These are phyloP conservation scores for Colletotrichum melonis DNA, from an alignment of 2,329 filamentous ascomycete species.

Conservation along the genomic window DNA sequence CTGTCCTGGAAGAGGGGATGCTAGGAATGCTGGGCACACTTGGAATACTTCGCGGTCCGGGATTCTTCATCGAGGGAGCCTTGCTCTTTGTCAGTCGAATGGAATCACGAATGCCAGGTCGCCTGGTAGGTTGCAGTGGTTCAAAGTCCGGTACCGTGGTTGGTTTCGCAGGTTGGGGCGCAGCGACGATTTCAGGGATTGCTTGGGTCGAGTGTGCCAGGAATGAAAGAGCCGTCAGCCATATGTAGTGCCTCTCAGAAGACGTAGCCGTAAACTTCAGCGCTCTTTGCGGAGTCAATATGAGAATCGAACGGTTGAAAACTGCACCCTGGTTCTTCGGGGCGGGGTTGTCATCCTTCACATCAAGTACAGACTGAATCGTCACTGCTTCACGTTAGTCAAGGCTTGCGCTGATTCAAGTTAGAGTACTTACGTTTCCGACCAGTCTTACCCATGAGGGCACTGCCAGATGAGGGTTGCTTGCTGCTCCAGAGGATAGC, in stretches of 20 bases:
- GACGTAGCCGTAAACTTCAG: slow-evolving; percentile 92
- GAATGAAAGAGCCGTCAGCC: slow-evolving; percentile 95
- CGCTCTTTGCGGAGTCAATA: slow-evolving; percentile 91
- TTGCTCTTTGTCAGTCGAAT: slow-evolving; percentile 88
- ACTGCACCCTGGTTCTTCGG: slow-evolving; percentile 75
- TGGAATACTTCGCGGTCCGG: slow-evolving; percentile 63
- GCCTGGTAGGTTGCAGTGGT: slow-evolving; percentile 60
- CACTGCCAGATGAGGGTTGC: slow-evolving; percentile 88
- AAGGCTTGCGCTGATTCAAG: slow-evolving; percentile 17
- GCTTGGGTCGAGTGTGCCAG: slow-evolving; percentile 89
- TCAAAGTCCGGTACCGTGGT: slow-evolving; percentile 65
- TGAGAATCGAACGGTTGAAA: slow-evolving; percentile 95
- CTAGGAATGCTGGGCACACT: slow-evolving; percentile 58
- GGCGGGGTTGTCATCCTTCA: slow-evolving; percentile 90
- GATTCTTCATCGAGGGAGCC: slow-evolving; percentile 49
- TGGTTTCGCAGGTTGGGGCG: slow-evolving; percentile 59
- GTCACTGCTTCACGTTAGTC: slow-evolving; percentile 70
- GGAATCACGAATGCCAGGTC: slow-evolving; percentile 81
- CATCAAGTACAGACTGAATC: slow-evolving; percentile 96
- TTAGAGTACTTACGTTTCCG: slow-evolving; percentile 81
- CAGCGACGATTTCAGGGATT: slow-evolving; percentile 76
- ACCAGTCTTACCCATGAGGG: slow-evolving; percentile 92
- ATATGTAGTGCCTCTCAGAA: slow-evolving; percentile 90
- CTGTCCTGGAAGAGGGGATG: slow-evolving; percentile 49
- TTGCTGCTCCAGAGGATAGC: slow-evolving; percentile 99